Conservation (phyloP, 352 stramenopile species). For the Salisapilia sapeloensis region DNA sequence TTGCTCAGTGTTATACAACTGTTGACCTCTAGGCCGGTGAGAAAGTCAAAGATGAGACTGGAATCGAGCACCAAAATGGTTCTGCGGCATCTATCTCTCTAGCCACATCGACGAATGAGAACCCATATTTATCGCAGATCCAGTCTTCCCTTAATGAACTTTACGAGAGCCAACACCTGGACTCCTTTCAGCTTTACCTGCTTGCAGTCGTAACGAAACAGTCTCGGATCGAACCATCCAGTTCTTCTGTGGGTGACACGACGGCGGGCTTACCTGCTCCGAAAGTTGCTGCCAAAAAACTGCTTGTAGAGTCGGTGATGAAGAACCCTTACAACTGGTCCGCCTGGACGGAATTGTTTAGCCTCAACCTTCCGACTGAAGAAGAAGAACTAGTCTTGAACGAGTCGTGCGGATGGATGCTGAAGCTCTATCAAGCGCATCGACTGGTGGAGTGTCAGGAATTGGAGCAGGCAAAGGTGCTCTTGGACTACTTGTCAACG, state of each 20-base stretch:
- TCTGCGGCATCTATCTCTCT: too few species aligned
- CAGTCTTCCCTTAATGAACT: too few species aligned
- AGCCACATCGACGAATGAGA: too few species aligned
- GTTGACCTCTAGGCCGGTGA: slow-evolving; percentile 33
- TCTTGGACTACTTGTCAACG: slow-evolving; percentile 25
- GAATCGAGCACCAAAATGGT: too few species aligned
- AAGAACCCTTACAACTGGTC: slow-evolving; percentile 90
- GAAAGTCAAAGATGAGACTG: slow-evolving; percentile 69
- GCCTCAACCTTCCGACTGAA: slow-evolving; percentile 4
- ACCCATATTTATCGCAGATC: too few species aligned
- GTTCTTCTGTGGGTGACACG: background rate
- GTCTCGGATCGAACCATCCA: background rate
- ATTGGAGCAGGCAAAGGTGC: slow-evolving; percentile 33
- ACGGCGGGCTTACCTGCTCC: slow-evolving; percentile 1
- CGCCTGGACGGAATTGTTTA: slow-evolving; percentile 90
- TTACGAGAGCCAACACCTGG: slow-evolving; percentile 35
- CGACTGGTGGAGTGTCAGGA: slow-evolving; percentile 65
- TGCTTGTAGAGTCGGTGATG: slow-evolving; percentile 54
- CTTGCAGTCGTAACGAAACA: slow-evolving; percentile 39
- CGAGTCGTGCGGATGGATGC: slow-evolving; percentile 53
- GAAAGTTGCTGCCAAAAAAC: background rate
- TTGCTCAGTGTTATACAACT: background rate
- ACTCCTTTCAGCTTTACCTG: slow-evolving; percentile 67
- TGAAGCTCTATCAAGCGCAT: slow-evolving; percentile 72
- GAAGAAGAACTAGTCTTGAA: slow-evolving; percentile 40